phyloP scores from a whole-genome alignment of 139 green algal genomes.

The Haematococcus sp. region DNA sequence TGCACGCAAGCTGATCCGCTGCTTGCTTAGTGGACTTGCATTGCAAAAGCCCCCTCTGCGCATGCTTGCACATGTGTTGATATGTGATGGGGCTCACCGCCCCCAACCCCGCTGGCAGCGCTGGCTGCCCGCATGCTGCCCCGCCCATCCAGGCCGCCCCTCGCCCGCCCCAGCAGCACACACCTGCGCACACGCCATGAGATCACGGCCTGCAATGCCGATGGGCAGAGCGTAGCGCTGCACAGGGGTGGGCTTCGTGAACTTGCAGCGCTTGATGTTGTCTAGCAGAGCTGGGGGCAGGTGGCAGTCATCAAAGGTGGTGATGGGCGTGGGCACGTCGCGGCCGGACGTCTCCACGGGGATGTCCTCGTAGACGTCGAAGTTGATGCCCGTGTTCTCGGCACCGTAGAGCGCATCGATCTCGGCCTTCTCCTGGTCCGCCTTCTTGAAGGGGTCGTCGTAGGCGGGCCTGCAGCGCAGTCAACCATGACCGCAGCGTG shows the following conservation, averaged over 20 bases:
- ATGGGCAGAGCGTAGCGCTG: constrained; percentile 97
- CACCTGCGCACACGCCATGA: constrained; percentile 93
- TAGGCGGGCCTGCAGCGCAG: constrained; percentile 19
- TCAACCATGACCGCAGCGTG: no score
- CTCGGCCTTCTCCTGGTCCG: constrained; percentile 58
- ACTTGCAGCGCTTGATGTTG: constrained; percentile 96
- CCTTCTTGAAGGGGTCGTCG: constrained; percentile 50
- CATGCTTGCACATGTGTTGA: no score
- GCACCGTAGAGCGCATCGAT: constrained; percentile 41
- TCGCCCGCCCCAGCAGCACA: background rate
- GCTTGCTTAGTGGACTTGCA: no score
- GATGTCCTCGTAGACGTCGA: constrained; percentile 98
- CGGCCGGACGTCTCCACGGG: constrained; percentile 90
- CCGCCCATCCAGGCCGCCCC: background rate
- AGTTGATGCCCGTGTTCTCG: constrained; percentile 98
- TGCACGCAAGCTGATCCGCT: no score
- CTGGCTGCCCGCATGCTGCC: no score
- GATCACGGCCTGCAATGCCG: constrained; percentile 85
- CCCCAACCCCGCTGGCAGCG: no score
- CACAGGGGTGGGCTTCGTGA: constrained; percentile 96
- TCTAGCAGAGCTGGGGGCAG: constrained; percentile 70
- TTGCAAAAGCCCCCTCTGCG: background rate
- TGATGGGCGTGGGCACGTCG: constrained; percentile 77
- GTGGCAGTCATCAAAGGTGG: constrained; percentile 84
- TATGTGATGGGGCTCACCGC: no score